These are phyloP conservation scores for Raphanus hybrid DNA, from an alignment of 441 rosid genomes.

Conservation along the genomic window DNA sequence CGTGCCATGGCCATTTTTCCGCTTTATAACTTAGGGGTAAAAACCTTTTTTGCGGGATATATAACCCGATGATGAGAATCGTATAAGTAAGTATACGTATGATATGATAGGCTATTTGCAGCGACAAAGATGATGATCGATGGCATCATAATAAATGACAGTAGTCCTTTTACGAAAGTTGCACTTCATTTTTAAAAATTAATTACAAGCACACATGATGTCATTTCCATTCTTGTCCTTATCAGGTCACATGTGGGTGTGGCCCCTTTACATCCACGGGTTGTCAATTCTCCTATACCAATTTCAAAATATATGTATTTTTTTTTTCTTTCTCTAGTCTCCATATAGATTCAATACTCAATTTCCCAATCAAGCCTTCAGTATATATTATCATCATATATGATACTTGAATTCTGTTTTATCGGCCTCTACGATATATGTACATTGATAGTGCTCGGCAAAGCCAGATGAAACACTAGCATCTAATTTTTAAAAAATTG, in stretches of 20 bases:
- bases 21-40: not conserved
- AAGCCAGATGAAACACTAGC: too few relatives aligned
- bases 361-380: conserved; percentile 14
- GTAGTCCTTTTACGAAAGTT: conserved; percentile 30
- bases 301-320: not conserved
- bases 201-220: conserved; percentile 35
- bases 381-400: not conserved
- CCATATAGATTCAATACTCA: not conserved
- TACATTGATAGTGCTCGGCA: too few relatives aligned
- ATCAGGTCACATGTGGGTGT: conserved; percentile 43
- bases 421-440: too few relatives aligned
- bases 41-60: not conserved
- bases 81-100: not conserved
- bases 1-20: too few relatives aligned
- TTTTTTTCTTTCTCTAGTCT: not conserved
- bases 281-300: conserved; percentile 19
- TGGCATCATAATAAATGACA: conserved; percentile 31
- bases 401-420: not conserved
- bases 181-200: conserved; percentile 19
- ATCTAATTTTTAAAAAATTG: too few relatives aligned
- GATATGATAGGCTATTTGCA: not conserved
- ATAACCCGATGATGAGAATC: not conserved
- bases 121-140: conserved; percentile 24
- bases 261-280: conserved; percentile 39
- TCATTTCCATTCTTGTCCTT: conserved; percentile 32